Conservation (phyloP, 2,329 filamentous ascomycete genomes). For the Epichloe gansuensis region DNA sequence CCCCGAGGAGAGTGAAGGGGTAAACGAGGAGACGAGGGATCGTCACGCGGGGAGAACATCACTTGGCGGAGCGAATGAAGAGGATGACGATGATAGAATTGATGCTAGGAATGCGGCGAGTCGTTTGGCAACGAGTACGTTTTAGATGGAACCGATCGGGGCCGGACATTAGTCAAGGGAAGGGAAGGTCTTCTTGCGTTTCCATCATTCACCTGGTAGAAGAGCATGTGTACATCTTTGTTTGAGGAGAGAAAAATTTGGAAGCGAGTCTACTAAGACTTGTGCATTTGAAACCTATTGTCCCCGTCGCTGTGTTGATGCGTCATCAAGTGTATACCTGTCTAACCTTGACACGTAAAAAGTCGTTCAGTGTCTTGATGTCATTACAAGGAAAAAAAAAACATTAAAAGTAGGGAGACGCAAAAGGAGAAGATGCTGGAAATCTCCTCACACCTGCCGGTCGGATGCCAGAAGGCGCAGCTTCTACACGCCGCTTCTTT, state of each 20-base stretch:
- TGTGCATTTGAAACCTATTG: too few relatives aligned
- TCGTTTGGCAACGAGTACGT: slow-evolving; percentile 85
- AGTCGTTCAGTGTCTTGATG: background rate
- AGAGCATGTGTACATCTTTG: background rate
- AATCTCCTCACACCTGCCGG: too few relatives aligned
- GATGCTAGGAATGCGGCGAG: slow-evolving; percentile 94
- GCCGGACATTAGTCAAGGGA: too few relatives aligned
- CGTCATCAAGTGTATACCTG: background rate
- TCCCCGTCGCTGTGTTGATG: background rate
- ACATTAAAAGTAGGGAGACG: too few relatives aligned
- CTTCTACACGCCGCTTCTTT: background rate
- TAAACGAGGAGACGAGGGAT: slow-evolving; percentile 24
- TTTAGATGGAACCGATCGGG: slow-evolving; percentile 33
- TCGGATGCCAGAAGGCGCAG: too few relatives aligned
- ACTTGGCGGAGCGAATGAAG: slow-evolving; percentile 35
- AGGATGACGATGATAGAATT: slow-evolving; percentile 84
- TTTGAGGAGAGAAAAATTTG: background rate
- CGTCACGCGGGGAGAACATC: background rate
- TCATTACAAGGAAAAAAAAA: too few relatives aligned
- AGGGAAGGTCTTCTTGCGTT: background rate
- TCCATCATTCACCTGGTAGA: background rate
- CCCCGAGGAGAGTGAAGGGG: slow-evolving; percentile 45
- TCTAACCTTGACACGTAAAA: background rate
- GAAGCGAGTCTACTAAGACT: background rate
- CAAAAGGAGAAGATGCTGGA: too few relatives aligned